Evolutionary conservation across 2,329 filamentous ascomycete genomes (phyloP).

Genomic region (Furcasterigmium furcatum): DNA sequence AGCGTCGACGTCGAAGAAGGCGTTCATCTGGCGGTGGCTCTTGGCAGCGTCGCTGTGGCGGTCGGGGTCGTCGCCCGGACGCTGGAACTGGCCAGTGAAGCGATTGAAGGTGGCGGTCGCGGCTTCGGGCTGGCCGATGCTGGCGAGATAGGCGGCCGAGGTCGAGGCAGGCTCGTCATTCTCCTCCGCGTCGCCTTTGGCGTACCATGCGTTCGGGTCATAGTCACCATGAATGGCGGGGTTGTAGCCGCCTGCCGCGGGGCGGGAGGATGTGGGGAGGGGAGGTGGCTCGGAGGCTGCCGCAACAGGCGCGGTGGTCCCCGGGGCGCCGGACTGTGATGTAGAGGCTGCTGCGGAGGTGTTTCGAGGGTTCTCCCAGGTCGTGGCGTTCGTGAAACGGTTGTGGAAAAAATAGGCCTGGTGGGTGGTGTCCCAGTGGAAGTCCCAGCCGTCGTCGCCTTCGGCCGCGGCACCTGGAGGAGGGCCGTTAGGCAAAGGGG

Average conservation of each 20-base stretch:
- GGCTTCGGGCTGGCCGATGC: constrained; percentile 37
- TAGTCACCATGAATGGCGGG: constrained; percentile 95
- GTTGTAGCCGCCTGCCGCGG: constrained; percentile 76
- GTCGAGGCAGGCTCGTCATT: constrained; percentile 13
- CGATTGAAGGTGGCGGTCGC: constrained; percentile 82
- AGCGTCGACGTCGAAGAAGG: constrained; percentile 93
- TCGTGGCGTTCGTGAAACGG: constrained; percentile 68
- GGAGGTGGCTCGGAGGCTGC: constrained; percentile 24
- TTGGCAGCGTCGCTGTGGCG: constrained; percentile 86
- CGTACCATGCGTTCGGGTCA: constrained; percentile 94
- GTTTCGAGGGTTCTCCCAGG: constrained; percentile 81
- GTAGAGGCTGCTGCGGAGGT: constrained; percentile 22
- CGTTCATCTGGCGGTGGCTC: constrained; percentile 82
- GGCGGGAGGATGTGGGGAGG: constrained; percentile 29
- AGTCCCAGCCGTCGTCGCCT: constrained; percentile 76
- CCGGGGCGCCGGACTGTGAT: constrained; percentile 15
- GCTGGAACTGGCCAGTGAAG: constrained; percentile 83
- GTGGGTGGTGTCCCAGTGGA: constrained; percentile 67
- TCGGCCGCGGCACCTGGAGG: constrained; percentile 33
- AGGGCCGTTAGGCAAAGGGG: constrained; percentile 29
- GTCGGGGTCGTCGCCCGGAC: constrained; percentile 63
- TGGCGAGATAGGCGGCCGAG: constrained; percentile 15
- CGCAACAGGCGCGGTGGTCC: constrained; percentile 14
- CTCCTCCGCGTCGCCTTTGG: constrained; percentile 49
- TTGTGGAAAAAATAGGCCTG: constrained; percentile 84